A percentile compares a stretch with the other conserved stretches of the same genome.
phyloP scores from a whole-genome alignment of 495 filamentous ascomycete genomes.

The Lepidopterella palustris region DNA sequence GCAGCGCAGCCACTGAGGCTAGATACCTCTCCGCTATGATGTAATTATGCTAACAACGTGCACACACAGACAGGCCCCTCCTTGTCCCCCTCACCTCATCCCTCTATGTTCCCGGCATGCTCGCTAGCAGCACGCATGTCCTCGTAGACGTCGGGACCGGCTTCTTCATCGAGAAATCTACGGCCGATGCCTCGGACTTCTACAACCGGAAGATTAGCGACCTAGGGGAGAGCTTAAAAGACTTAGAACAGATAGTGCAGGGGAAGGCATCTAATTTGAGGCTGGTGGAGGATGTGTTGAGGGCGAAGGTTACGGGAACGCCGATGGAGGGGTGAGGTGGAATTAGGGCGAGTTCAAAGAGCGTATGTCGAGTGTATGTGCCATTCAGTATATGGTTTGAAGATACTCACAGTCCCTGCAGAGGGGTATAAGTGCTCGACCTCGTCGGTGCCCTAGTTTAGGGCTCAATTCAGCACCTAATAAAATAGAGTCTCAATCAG shows the following conservation, averaged over 20 bases:
- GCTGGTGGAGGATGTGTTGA: slow-evolving; percentile 77
- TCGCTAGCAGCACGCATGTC: slow-evolving; percentile 71
- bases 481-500: too few relatives aligned
- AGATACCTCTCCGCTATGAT: slow-evolving; percentile 11
- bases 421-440: too few relatives aligned
- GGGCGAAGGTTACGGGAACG: slow-evolving; percentile 27
- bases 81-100: slow-evolving; percentile 89
- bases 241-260: slow-evolving; percentile 79
- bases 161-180: slow-evolving; percentile 91
- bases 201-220: slow-evolving; percentile 81
- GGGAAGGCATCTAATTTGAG: slow-evolving; percentile 77
- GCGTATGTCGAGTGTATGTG: not conserved
- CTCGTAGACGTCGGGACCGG: slow-evolving; percentile 95
- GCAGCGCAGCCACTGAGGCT: not conserved
- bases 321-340: not conserved
- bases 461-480: too few relatives aligned
- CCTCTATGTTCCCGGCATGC: slow-evolving; percentile 80
- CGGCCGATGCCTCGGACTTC: slow-evolving; percentile 71
- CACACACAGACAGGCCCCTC: slow-evolving; percentile 52
- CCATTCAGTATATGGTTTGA: too few relatives aligned
- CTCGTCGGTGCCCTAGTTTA: too few relatives aligned
- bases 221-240: slow-evolving; percentile 67
- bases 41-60: too few relatives aligned
- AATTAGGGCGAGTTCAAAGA: not conserved
- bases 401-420: too few relatives aligned